Conservation (phyloP, 2,329 filamentous ascomycete genomes). For the Apiospora koreana region DNA sequence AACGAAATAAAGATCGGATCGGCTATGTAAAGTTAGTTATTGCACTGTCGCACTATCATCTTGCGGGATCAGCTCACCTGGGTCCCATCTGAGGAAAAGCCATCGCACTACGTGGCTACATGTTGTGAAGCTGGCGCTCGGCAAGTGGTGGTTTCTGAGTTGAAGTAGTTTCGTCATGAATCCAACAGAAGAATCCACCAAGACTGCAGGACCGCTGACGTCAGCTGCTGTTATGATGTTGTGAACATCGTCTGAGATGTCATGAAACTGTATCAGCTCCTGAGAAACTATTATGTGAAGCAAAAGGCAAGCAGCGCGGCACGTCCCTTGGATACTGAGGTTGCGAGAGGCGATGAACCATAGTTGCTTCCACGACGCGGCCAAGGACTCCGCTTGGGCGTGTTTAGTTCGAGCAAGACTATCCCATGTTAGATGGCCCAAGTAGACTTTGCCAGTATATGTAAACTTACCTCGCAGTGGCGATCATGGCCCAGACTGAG, state of each 20-base stretch:
- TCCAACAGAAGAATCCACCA: constrained; percentile 77
- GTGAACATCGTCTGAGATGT: constrained; percentile 69
- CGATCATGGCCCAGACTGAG: constrained; percentile 82
- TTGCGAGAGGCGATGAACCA: constrained; percentile 76
- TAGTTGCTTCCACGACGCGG: constrained; percentile 64
- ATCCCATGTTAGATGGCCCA: background rate
- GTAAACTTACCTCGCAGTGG: constrained; percentile 69
- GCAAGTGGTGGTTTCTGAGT: constrained; percentile 65
- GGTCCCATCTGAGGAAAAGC: constrained; percentile 80
- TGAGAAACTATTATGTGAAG: constrained; percentile 68
- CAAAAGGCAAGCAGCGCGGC: constrained; percentile 75
- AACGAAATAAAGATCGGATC: constrained; percentile 69
- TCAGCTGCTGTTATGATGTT: constrained; percentile 76
- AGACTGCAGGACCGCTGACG: constrained; percentile 73
- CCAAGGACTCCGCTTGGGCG: constrained; percentile 42
- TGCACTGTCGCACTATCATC: background rate
- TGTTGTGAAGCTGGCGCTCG: constrained; percentile 66
- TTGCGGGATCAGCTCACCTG: constrained; percentile 55
- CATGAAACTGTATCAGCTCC: constrained; percentile 66
- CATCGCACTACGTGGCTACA: constrained; percentile 76
- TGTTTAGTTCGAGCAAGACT: constrained; percentile 47
- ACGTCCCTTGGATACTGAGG: constrained; percentile 69
- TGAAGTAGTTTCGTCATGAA: constrained; percentile 73
- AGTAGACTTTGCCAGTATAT: background rate
- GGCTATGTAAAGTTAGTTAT: constrained; percentile 41